A percentile compares a stretch with the other conserved stretches of the same genome.
Conservation (phyloP, 1,139 yeast species). For the Scheffersomyces segobiensis region DNA sequence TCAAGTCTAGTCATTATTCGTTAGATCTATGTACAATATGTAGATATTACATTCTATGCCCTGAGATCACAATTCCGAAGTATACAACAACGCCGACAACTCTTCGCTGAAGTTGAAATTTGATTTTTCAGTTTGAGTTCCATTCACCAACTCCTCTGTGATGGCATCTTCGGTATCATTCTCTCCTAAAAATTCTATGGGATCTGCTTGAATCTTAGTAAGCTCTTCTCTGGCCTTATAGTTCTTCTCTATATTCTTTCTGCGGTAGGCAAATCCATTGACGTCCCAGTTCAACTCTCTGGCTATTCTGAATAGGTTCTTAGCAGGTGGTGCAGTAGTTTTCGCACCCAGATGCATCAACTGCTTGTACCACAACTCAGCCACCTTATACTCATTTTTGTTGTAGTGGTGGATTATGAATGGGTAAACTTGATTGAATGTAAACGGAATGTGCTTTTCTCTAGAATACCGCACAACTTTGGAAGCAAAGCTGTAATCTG, state of each 20-base stretch:
- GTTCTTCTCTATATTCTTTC: slow-evolving; percentile 24
- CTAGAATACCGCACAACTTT: slow-evolving; percentile 28
- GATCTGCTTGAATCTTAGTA: slow-evolving; percentile 21
- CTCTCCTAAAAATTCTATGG: slow-evolving; percentile 17
- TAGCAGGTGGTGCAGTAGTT: slow-evolving; percentile 28
- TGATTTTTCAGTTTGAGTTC: neutral
- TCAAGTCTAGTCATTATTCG: neutral
- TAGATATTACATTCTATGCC: neutral
- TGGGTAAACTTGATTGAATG: slow-evolving; percentile 44
- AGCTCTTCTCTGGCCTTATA: slow-evolving; percentile 21
- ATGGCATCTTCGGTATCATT: slow-evolving; percentile 17
- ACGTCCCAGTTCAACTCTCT: slow-evolving; percentile 38
- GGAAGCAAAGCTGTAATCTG: slow-evolving; percentile 38
- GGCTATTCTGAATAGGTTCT: slow-evolving; percentile 35
- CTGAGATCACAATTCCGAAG: neutral
- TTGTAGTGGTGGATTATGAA: slow-evolving; percentile 39
- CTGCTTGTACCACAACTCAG: slow-evolving; percentile 42
- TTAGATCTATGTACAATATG: neutral
- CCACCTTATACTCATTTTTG: slow-evolving; percentile 28
- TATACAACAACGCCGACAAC: slow-evolving; percentile 17
- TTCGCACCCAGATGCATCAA: slow-evolving; percentile 34
- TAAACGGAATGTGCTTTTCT: slow-evolving; percentile 29
- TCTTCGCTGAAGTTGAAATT: slow-evolving; percentile 21
- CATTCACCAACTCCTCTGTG: slow-evolving; percentile 23
- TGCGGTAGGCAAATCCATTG: slow-evolving; percentile 34